Conservation (phyloP, 371 early-diverging fungal genomes). For the Lichtheimia hyalospora region DNA sequence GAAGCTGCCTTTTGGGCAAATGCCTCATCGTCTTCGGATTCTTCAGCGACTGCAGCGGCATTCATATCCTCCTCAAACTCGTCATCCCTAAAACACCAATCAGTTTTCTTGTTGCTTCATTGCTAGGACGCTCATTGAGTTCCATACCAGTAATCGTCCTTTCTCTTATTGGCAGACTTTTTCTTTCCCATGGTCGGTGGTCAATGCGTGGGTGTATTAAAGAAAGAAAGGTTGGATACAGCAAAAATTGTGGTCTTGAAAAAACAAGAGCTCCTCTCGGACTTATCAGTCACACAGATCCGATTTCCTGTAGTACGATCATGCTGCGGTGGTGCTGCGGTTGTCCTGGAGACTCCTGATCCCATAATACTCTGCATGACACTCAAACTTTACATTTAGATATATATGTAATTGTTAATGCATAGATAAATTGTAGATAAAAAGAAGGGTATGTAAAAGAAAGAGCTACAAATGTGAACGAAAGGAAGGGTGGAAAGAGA, state of each 20-base stretch:
- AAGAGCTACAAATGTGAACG: not conserved
- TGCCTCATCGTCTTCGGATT: slow-evolving; percentile 34
- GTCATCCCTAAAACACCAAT: slow-evolving; percentile 25
- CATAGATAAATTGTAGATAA: not conserved
- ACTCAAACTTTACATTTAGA: too few species aligned
- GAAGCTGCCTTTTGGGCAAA: slow-evolving; percentile 35
- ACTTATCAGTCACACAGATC: too few species aligned
- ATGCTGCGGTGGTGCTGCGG: too few species aligned
- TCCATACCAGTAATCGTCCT: slow-evolving; percentile 53
- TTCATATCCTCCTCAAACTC: slow-evolving; percentile 36
- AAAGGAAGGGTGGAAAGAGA: not conserved
- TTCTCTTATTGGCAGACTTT: slow-evolving; percentile 49
- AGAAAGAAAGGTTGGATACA: too few species aligned
- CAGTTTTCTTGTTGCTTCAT: too few species aligned
- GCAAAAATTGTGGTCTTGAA: too few species aligned
- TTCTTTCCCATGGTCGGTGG: slow-evolving; percentile 44
- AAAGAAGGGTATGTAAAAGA: not conserved
- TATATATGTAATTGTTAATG: too few species aligned
- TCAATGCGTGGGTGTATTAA: too few species aligned
- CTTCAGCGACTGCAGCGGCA: slow-evolving; percentile 29
- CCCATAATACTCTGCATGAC: too few species aligned
- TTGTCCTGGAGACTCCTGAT: too few species aligned
- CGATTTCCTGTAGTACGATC: too few species aligned
- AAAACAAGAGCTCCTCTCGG: too few species aligned
- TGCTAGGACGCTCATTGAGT: not conserved